Conservation (phyloP, 495 filamentous ascomycete species). For the Chaetomidium leptoderma region DNA sequence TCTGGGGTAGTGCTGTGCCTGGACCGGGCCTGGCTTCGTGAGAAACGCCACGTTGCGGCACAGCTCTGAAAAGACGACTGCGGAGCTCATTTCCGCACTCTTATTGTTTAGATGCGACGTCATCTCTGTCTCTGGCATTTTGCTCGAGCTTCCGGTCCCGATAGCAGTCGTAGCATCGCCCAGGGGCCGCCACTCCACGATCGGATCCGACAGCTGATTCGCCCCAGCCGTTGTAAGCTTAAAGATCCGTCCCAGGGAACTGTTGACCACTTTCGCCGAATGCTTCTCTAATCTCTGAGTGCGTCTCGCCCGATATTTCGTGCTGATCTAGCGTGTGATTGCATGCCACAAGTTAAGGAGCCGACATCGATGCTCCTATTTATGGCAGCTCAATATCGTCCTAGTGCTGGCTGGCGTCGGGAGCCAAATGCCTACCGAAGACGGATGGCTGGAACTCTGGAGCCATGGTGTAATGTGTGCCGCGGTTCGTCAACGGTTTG, state of each 20-base stretch:
- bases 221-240: conserved; percentile 2
- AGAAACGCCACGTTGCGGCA: background rate
- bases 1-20: conserved; percentile 9
- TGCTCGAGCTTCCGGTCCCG: background rate
- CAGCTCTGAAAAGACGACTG: background rate
- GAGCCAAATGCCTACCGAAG: background rate
- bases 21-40: conserved; percentile 1
- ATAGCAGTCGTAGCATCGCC: background rate
- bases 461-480: background rate
- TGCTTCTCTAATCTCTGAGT: background rate
- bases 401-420: background rate
- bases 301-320: background rate
- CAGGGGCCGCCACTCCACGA: background rate
- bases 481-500: background rate
- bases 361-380: conserved; percentile 14
- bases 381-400: conserved; percentile 13
- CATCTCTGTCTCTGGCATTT: conserved; percentile 10
- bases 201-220: conserved; percentile 3
- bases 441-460: background rate
- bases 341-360: conserved; percentile 15
- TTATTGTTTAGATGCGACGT: conserved; percentile 24
- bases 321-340: conserved; percentile 14
- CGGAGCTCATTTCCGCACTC: conserved; percentile 20
- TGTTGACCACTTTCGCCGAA: background rate
- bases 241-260: background rate